A percentile compares a stretch with the other conserved stretches of the same genome.
phyloP scores from a whole-genome alignment of 352 stramenopile genomes.

The Phytopythium vexans region DNA sequence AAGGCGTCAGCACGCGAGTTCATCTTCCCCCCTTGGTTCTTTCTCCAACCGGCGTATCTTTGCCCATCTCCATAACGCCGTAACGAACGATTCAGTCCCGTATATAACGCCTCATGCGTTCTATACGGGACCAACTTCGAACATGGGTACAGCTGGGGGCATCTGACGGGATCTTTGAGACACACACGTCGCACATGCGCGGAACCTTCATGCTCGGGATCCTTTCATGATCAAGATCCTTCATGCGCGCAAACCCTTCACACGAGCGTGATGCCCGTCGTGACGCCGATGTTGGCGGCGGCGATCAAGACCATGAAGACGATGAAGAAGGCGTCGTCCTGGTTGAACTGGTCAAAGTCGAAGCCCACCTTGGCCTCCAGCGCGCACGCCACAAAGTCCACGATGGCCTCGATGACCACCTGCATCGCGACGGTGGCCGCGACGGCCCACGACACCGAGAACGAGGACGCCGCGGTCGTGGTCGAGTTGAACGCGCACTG shows the following conservation, averaged over 20 bases:
- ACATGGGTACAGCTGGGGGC: neutral
- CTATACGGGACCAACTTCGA: neutral
- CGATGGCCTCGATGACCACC: slow-evolving; percentile 13
- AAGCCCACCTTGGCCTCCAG: slow-evolving; percentile 16
- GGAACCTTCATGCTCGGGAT: too few relatives aligned
- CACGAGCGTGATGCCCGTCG: slow-evolving; percentile 9
- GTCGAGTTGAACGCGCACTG: slow-evolving; percentile 3
- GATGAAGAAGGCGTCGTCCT: slow-evolving; percentile 21
- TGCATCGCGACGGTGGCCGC: slow-evolving; percentile 12
- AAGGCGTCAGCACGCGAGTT: too few relatives aligned
- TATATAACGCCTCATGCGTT: too few relatives aligned
- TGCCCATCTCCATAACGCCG: too few relatives aligned
- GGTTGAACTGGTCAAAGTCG: slow-evolving; percentile 19
- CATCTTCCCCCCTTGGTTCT: too few relatives aligned
- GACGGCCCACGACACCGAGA: neutral
- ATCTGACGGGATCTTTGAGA: too few relatives aligned
- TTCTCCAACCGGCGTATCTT: too few relatives aligned
- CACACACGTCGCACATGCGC: too few relatives aligned
- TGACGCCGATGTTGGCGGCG: slow-evolving; percentile 19
- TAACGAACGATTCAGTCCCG: too few relatives aligned
- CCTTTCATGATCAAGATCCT: slow-evolving; percentile 1
- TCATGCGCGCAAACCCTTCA: neutral
- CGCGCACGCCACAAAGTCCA: slow-evolving; percentile 21
- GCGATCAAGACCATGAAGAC: slow-evolving; percentile 24
- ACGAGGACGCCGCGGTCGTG: neutral